These are phyloP conservation scores for Lentinula sp. DNA, from an alignment of 768 basidiomycete species.

Conservation along the genomic window DNA sequence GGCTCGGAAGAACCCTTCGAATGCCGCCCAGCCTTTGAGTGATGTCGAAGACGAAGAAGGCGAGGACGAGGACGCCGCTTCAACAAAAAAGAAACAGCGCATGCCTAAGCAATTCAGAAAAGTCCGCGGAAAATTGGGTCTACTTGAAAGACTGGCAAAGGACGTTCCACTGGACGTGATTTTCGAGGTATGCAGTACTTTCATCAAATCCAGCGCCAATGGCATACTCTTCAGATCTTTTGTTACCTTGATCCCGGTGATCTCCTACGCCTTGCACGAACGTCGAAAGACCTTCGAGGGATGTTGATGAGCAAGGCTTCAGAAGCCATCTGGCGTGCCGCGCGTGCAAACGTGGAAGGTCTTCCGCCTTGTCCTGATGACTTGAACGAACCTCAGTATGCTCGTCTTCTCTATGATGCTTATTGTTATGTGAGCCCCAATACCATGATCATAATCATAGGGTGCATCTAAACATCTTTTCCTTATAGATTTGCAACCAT, in stretches of 20 bases:
- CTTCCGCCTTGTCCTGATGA: conserved; percentile 43
- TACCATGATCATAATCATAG: conserved; percentile 12
- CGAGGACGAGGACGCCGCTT: neutral
- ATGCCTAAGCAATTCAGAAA: neutral
- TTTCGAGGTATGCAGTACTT: neutral
- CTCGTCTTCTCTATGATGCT: conserved; percentile 44
- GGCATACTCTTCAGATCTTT: conserved; percentile 34
- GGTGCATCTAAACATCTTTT: neutral
- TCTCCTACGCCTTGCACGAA: conserved; percentile 43
- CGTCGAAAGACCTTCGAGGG: conserved; percentile 39
- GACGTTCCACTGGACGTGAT: neutral
- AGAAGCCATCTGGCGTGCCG: conserved; percentile 41
- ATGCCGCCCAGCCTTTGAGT: too few species aligned
- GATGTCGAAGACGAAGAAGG: neutral
- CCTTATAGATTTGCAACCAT: conserved; percentile 2
- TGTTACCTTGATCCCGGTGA: conserved; percentile 44
- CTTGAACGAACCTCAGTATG: conserved; percentile 45
- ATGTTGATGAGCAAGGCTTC: conserved; percentile 41
- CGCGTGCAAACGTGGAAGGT: conserved; percentile 32
- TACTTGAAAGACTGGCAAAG: neutral
- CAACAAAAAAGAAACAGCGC: neutral
- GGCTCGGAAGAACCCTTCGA: too few species aligned
- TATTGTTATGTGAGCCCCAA: conserved; percentile 44
- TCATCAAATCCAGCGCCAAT: neutral
- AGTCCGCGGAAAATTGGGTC: neutral